Conservation (phyloP, 129 eudicot species). For the Pseudognaphalium luteoalbum region DNA sequence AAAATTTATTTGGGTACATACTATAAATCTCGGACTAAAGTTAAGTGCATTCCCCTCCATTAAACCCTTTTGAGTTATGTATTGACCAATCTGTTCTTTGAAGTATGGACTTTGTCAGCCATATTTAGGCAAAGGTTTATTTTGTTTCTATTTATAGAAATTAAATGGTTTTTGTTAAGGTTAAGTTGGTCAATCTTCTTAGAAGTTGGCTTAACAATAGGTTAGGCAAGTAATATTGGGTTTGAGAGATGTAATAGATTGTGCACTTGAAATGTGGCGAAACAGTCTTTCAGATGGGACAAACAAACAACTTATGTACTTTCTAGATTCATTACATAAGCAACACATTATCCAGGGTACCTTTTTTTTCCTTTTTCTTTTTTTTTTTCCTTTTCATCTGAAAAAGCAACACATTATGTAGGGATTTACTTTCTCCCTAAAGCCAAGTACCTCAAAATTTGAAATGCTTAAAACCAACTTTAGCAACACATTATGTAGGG, state of each 20-base stretch:
- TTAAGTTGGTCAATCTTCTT: not conserved
- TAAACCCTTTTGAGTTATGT: constrained; percentile 7
- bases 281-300: not conserved
- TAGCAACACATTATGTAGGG: not conserved
- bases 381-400: too few species aligned
- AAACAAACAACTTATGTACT: not conserved
- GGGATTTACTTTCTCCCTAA: not conserved
- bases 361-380: too few species aligned
- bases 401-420: too few species aligned
- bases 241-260: not conserved
- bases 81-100: not conserved
- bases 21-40: too few species aligned
- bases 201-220: constrained; percentile 1
- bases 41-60: too few species aligned
- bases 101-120: constrained; percentile 5
- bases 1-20: too few species aligned
- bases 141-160: not conserved
- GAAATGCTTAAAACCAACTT: not conserved
- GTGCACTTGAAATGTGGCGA: not conserved
- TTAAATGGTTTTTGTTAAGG: not conserved
- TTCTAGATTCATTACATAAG: not conserved
- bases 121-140: not conserved
- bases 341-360: not conserved
- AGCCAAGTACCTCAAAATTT: not conserved
- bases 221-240: not conserved